Base-by-base conservation (phyloP, 176 grass and related monocot species). In the Oryza longistaminata region DNA sequence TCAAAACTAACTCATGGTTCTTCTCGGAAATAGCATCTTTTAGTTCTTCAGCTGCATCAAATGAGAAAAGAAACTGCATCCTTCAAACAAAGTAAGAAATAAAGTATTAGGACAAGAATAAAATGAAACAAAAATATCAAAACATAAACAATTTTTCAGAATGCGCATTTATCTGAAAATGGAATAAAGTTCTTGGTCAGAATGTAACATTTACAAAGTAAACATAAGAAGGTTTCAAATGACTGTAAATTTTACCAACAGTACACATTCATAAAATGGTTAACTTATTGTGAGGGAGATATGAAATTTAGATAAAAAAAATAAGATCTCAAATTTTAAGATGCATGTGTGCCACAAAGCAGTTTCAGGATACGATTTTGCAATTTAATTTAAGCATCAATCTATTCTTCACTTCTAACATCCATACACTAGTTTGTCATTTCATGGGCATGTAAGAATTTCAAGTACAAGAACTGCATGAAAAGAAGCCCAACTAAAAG, bases 21-120 rank as follows among this genome's bases (percentile, higher is more conserved):
- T 98, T 95, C 53, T 90, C 80, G 5, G 81, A 85, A 72, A 98
- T 95, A 86, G 84, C 91, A 70, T 93, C 83, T 66, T 98, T 98
- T 77, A 98, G 21, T 85, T 98, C 96, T 78, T 92, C 87, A 73
- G 96, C 87, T 79, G 96, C 93, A 87, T 90, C 93, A 73, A 89
- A 93, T 75, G 96, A 98, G 85, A 98, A 98, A 81, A 98, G 93
- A 81, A 98, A 98, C 96, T 98, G 96, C 89, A 93, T 88, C 85
- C 93, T 98, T 98, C 77, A 65, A 91, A 88, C 78, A 84, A 86
- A 61, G 6, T 61, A 83, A 75, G 87, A 25, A 78, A 88, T 66
- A 90, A 60, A 82, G 72, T 21, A 83, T 88, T 79, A 83, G 87
- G 64, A 5, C 1, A 75, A 58, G 74, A 72, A 70, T 55, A 78